These are phyloP conservation scores for Colletotrichum scovillei DNA, from an alignment of 2,329 filamentous ascomycete species.

Conservation along the genomic window DNA sequence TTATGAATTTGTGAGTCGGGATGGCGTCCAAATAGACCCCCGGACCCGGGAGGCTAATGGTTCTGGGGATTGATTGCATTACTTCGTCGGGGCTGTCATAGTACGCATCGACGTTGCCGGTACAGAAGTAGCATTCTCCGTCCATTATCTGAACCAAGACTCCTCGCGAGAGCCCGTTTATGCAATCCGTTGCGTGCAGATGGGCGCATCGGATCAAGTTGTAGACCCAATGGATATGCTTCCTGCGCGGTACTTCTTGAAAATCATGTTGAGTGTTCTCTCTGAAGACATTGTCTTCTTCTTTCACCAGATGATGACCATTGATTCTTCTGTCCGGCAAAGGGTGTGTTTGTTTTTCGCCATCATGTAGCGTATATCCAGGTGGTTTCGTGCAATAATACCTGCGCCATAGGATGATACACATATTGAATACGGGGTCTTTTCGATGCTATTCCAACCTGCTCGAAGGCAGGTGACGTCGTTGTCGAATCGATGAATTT, in stretches of 20 bases:
- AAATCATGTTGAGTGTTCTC: background rate
- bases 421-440: background rate
- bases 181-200: slow-evolving; percentile 1
- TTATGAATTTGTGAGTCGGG: background rate
- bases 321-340: background rate
- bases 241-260: slow-evolving; percentile 3
- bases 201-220: slow-evolving; percentile 24
- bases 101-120: slow-evolving; percentile 11
- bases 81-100: background rate
- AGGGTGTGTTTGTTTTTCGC: background rate
- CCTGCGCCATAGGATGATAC: slow-evolving; percentile 21
- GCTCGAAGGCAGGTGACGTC: background rate
- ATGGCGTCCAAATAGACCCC: background rate
- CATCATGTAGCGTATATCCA: background rate
- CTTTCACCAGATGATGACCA: background rate
- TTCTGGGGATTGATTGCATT: background rate
- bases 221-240: slow-evolving; percentile 21
- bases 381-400: slow-evolving; percentile 25
- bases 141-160: background rate
- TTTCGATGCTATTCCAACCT: background rate
- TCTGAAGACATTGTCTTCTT: slow-evolving; percentile 13
- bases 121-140: slow-evolving; percentile 11
- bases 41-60: background rate
- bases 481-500: background rate
- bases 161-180: background rate